Percentiles rank a stretch among this genome's conserved stretches.
Evolutionary conservation across 73 alveolate genomes (phyloP).

Genomic region (Breviolum minutum): DNA sequence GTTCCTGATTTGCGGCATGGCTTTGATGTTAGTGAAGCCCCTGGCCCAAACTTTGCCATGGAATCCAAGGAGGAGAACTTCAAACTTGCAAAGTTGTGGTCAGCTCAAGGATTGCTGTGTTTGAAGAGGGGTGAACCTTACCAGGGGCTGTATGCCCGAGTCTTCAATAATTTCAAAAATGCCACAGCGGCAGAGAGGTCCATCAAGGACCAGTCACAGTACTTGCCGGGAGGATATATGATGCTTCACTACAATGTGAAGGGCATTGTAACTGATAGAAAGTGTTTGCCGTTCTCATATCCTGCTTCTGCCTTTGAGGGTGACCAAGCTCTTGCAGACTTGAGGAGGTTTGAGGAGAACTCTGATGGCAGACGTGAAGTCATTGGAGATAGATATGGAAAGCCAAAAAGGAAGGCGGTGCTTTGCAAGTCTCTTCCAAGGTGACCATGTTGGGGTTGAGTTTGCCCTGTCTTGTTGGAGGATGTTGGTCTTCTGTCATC

Average conservation of each 20-base stretch:
- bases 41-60: neutral
- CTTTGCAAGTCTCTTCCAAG: neutral
- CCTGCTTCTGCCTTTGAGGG: neutral
- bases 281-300: neutral
- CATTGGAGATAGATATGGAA: neutral
- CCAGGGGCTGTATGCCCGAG: neutral
- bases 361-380: neutral
- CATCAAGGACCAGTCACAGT: neutral
- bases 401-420: neutral
- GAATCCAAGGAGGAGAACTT: neutral
- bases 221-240: neutral
- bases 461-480: neutral
- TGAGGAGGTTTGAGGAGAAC: neutral
- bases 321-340: neutral
- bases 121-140: neutral
- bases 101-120: neutral
- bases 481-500: neutral
- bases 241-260: neutral
- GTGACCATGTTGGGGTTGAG: conserved; percentile 14
- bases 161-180: neutral
- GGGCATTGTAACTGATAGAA: neutral
- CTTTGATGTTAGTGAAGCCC: neutral
- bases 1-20: neutral
- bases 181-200: neutral
- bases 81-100: neutral